These are phyloP conservation scores for Cicer bijugum DNA, from an alignment of 306 rosid species.

Conservation along the genomic window DNA sequence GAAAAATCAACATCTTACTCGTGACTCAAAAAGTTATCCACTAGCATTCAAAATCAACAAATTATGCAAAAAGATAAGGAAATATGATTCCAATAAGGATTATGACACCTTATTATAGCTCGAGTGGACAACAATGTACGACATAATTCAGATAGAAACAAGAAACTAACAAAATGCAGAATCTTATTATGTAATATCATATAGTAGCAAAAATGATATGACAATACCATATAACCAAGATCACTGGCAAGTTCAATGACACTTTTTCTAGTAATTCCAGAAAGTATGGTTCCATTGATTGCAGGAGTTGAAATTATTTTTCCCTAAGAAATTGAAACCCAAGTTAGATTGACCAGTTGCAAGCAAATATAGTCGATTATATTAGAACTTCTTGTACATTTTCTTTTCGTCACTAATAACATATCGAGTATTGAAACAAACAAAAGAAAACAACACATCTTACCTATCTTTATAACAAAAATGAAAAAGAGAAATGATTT, in stretches of 20 bases:
- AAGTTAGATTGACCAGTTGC: slow-evolving; percentile 9
- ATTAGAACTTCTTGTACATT: neutral
- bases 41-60: no score
- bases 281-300: slow-evolving; percentile 73
- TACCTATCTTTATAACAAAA: neutral
- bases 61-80: no score
- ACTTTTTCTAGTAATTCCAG: slow-evolving; percentile 83
- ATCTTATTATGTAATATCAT: neutral
- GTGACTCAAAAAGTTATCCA: no score
- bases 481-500: no score
- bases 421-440: neutral
- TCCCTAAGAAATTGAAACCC: slow-evolving; percentile 51
- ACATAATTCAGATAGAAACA: neutral
- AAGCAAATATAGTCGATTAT: neutral
- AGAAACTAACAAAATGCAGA: neutral
- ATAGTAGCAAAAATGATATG: neutral
- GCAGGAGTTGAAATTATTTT: slow-evolving; percentile 74
- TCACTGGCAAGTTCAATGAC: slow-evolving; percentile 76
- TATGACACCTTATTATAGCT: no score
- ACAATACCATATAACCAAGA: slow-evolving; percentile 69
- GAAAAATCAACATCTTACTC: no score
- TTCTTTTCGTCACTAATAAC: neutral
- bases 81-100: no score
- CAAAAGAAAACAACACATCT: slow-evolving; percentile 42
- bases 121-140: no score